Conservation (phyloP, 2,329 filamentous ascomycete genomes). For the Phialophora macrospora region DNA sequence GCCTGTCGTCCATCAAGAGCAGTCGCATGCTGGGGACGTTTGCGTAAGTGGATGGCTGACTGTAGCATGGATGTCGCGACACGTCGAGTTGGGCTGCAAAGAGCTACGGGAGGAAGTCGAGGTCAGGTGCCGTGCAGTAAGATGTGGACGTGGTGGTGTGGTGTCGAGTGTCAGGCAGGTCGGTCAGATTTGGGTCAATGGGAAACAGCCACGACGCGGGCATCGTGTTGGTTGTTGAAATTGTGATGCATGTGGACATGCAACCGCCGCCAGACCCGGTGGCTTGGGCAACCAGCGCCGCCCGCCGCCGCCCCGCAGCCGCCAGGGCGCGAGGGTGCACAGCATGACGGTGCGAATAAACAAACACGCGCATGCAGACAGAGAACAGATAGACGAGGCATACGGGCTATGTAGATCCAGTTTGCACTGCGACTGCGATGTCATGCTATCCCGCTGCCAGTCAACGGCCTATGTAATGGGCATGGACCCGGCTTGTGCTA, state of each 20-base stretch:
- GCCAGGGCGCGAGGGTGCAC: neutral
- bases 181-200: conserved; percentile 17
- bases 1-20: conserved; percentile 4
- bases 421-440: neutral
- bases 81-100: conserved; percentile 19
- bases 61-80: conserved; percentile 2
- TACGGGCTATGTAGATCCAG: neutral
- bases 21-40: neutral
- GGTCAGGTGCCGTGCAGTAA: conserved; percentile 2
- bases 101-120: neutral
- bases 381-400: no score
- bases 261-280: conserved; percentile 6
- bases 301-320: no score
- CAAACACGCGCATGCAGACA: neutral
- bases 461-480: neutral
- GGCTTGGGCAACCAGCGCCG: conserved; percentile 17
- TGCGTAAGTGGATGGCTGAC: neutral
- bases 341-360: neutral
- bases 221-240: conserved; percentile 13
- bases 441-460: neutral
- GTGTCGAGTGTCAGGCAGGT: conserved; percentile 1
- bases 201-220: conserved; percentile 23
- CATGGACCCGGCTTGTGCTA: neutral
- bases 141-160: conserved; percentile 21
- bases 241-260: conserved; percentile 13